Evolutionary conservation across 2,329 filamentous ascomycete genomes (phyloP).

Genomic region (Truncatella angustata): DNA sequence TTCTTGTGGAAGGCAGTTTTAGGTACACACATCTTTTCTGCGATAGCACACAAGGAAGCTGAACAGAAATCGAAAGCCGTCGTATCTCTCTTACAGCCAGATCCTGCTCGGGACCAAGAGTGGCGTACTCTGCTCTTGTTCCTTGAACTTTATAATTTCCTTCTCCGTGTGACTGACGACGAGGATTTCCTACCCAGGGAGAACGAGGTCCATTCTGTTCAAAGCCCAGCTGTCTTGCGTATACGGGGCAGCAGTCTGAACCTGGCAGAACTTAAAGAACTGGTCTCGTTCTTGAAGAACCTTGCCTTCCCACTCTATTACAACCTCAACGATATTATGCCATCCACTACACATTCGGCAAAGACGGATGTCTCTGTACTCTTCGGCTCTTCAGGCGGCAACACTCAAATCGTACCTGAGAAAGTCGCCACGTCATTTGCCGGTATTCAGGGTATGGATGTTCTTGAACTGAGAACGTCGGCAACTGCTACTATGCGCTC

Average conservation of each 20-base stretch:
- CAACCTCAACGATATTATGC: constrained; percentile 63
- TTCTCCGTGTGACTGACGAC: constrained; percentile 90
- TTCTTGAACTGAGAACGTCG: constrained; percentile 75
- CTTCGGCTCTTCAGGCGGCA: constrained; percentile 14
- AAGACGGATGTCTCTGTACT: constrained; percentile 8
- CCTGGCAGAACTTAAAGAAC: constrained; percentile 65
- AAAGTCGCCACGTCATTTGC: constrained; percentile 26
- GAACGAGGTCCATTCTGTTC: constrained; percentile 36
- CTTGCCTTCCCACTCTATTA: constrained; percentile 88
- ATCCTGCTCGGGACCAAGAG: constrained; percentile 56
- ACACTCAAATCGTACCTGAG: constrained; percentile 14
- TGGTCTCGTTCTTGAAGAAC: constrained; percentile 86
- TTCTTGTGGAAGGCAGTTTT: constrained; percentile 75
- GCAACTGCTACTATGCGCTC: constrained; percentile 80
- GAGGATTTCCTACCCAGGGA: constrained; percentile 82
- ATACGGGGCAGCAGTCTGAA: constrained; percentile 66
- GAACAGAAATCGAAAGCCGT: constrained; percentile 24
- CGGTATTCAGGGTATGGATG: constrained; percentile 66
- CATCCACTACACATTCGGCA: constrained; percentile 20
- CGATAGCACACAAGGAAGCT: constrained; percentile 28
- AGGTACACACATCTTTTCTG: constrained; percentile 39
- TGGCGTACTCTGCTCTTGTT: constrained; percentile 91
- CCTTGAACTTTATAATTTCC: constrained; percentile 89
- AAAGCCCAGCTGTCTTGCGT: constrained; percentile 41
- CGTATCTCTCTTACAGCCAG: constrained; percentile 24